Conservation (phyloP, 2,329 filamentous ascomycete species). For the Ilyonectria sp. region DNA sequence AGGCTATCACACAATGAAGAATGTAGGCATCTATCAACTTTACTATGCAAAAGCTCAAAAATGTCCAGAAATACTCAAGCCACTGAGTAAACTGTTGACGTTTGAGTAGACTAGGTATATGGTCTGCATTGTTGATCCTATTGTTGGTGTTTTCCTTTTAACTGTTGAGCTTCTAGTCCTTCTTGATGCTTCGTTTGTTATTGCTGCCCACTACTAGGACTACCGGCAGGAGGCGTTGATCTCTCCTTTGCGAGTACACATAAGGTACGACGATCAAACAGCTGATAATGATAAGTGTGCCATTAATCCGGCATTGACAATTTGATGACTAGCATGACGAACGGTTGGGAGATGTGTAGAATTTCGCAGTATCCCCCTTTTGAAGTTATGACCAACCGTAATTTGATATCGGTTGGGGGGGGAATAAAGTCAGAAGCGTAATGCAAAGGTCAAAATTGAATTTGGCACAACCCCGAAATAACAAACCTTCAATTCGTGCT, state of each 20-base stretch:
- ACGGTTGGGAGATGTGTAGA: not conserved
- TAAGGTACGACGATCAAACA: not conserved
- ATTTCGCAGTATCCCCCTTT: not conserved
- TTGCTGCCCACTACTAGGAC: slow-evolving; percentile 2
- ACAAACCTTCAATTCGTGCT: no score
- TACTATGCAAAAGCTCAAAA: no score
- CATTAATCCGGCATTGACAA: not conserved
- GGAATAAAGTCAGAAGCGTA: not conserved
- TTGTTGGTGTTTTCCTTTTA: not conserved
- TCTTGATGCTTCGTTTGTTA: slow-evolving; percentile 1
- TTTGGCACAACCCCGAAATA: no score
- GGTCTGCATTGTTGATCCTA: no score
- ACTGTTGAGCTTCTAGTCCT: no score
- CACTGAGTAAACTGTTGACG: no score
- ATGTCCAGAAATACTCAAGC: no score
- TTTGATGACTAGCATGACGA: not conserved
- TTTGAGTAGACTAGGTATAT: no score
- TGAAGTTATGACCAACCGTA: not conserved
- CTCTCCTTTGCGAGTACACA: slow-evolving; percentile 1
- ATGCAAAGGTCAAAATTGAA: no score
- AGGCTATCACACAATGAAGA: no score
- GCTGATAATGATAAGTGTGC: not conserved
- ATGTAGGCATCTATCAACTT: no score
- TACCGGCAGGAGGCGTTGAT: not conserved
- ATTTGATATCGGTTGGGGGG: not conserved